phyloP scores from a whole-genome alignment of 1,284 basidiomycete species.

The Schizopora paradoxa region DNA sequence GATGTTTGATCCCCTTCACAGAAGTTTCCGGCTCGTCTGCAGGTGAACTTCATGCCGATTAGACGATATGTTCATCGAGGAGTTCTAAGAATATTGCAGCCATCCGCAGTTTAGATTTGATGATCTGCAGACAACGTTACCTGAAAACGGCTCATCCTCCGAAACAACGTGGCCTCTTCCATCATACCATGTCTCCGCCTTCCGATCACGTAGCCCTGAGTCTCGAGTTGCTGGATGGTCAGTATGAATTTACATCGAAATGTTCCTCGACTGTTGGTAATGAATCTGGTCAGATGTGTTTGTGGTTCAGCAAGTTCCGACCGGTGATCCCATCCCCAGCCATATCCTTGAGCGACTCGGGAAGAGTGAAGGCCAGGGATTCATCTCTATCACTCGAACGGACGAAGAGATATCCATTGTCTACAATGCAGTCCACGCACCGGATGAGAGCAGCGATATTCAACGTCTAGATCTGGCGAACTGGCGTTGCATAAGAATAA shows the following conservation, averaged over 20 bases:
- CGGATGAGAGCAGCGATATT: constrained; percentile 26
- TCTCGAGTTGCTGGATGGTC: constrained; percentile 46
- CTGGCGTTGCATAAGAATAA: constrained; percentile 59
- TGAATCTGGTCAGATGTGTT: too few species aligned
- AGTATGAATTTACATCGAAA: too few species aligned
- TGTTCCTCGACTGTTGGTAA: too few species aligned
- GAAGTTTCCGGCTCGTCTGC: too few species aligned
- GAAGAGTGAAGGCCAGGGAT: constrained; percentile 26
- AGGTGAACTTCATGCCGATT: too few species aligned
- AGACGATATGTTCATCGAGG: too few species aligned
- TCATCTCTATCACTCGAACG: constrained; percentile 57
- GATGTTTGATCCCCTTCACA: too few species aligned
- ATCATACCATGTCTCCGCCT: constrained; percentile 43
- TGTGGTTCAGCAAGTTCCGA: constrained; percentile 50
- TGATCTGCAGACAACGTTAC: too few species aligned
- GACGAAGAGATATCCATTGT: constrained; percentile 58
- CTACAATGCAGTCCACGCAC: constrained; percentile 35
- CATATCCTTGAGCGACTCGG: constrained; percentile 20
- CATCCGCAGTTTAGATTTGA: too few species aligned
- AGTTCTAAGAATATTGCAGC: too few species aligned
- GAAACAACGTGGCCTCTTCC: too few species aligned
- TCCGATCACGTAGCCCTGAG: constrained; percentile 41
- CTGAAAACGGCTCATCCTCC: too few species aligned
- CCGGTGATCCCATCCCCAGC: constrained; percentile 23
- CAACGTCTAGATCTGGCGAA: constrained; percentile 28